Evolutionary conservation across 805 yeast genomes (phyloP), one percentile per base, ranked within the genome.

Genomic region (Sungouiozyma ichnusensis): DNA sequence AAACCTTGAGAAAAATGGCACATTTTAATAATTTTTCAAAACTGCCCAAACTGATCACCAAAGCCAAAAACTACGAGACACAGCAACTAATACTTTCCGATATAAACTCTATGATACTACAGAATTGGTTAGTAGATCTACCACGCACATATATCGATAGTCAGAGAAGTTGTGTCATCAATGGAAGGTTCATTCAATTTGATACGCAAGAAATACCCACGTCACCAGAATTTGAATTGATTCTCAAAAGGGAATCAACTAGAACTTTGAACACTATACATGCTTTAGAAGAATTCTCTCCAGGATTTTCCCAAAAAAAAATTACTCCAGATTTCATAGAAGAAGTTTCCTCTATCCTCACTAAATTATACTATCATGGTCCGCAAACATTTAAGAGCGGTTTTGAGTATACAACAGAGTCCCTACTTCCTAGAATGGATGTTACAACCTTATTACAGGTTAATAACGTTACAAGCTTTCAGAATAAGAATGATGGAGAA

Each of bases 101-200:
- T 9, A 19, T 18, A 40, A 29, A 17, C 27, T 35, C 37, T 3
- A 7, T 14, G 17, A 35, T 15, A n/a, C n/a, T 58, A 4, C 18
- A 38, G 9, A 37, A 24, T 14, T 60, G 64, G 64, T 35, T 62
- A n/a, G 51, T 51, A 2, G 60, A 55, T 43, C 32, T 60, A 3
- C 44, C 55, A 13, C 3, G 18, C 3, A 34, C 40, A 11, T 47
- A 45, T 29, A 34, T 51, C 4, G 62, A 67, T 1, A 57, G 62
- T 8, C 59, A 56, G 20, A 53, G 69, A 2, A 72, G 69, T 43
- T 37, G 79, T 7, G 52, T 75, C 7, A 49, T 77, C 18, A 78
- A 78, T 51, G 82, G 86, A 13, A 69, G 86, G 49, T 55, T 55
- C 58, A 64, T 71, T 41, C 68, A 56, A 49, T 63, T 63, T 24